Evolutionary conservation across 2,329 filamentous ascomycete genomes (phyloP).

Genomic region (Paecilomyces formosus): DNA sequence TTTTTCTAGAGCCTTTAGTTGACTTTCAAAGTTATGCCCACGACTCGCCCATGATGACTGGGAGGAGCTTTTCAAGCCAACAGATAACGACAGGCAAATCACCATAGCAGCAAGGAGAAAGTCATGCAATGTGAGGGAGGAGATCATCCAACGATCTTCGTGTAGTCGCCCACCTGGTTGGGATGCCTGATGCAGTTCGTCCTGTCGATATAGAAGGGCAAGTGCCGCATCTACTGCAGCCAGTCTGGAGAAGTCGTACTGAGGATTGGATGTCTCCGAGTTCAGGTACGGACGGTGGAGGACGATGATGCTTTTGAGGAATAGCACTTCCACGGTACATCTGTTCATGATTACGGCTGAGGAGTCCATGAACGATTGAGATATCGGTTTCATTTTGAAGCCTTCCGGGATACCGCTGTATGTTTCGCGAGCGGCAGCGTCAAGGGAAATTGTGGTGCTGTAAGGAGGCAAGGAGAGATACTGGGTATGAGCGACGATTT

Average conservation of each 20-base stretch:
- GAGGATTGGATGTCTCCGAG: constrained; percentile 20
- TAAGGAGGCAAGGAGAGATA: constrained; percentile 9
- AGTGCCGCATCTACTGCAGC: constrained; percentile 41
- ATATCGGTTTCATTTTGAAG: constrained; percentile 17
- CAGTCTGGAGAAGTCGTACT: constrained; percentile 31
- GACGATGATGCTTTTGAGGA: constrained; percentile 42
- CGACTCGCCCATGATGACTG: background rate
- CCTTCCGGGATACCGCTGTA: constrained; percentile 12
- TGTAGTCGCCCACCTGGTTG: constrained; percentile 46
- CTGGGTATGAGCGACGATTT: constrained; percentile 16
- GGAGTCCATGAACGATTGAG: constrained; percentile 36
- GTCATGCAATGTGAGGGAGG: constrained; percentile 50
- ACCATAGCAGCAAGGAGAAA: constrained; percentile 54
- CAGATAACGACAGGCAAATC: constrained; percentile 38
- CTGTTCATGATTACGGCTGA: constrained; percentile 44
- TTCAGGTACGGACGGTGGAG: constrained; percentile 45
- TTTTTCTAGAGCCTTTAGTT: constrained; percentile 5
- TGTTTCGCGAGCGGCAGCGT: constrained; percentile 13
- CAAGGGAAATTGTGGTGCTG: constrained; percentile 14
- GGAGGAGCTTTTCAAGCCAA: constrained; percentile 2
- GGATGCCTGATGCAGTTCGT: constrained; percentile 40
- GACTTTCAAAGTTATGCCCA: constrained; percentile 1
- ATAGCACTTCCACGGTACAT: constrained; percentile 43
- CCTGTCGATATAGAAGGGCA: constrained; percentile 41
- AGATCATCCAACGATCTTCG: constrained; percentile 51